Base-by-base conservation (phyloP, 2,329 filamentous ascomycete genomes). In the Hirsutella thompsonii region DNA sequence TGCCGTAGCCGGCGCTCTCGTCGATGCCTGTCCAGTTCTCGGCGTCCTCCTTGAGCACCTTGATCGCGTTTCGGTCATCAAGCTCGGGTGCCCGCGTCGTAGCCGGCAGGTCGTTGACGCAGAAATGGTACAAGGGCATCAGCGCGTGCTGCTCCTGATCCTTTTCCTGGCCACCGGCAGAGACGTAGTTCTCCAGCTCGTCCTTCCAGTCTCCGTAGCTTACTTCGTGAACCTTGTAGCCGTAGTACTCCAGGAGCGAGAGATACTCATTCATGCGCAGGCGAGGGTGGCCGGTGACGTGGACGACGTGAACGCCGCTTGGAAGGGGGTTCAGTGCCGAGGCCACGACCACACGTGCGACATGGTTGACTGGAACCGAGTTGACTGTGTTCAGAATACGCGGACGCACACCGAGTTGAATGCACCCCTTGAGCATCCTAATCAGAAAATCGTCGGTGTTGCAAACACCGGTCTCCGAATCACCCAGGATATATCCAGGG, bases 371-470 rank as follows among this genome's bases (percentile, higher is more conserved):
- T 0, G 90, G 89, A 0, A 94, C 83, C 59, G 81, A 78, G 65
- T 95, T 96, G 60, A 95, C 78, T 0, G 86, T 85, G 66, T 94
- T 96, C 57, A 70, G 62, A 50, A 95, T 93, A 49, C 75, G 72
- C 1, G 89, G 90, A 0, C 86, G 72, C 3, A 71, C 69, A 2
- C 66, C 66, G 3, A 95, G 69, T 60, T 96, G 89, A 39, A 94
- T 68, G 53, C 87, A 94, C 43, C 87, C 89, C 65, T 95, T 94
- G 42, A 81, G 65, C 63, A 95, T 76, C 32, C 90, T 78, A 48
- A 94, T 74, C 6, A 96, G 65, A 67, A 95, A 96, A 61, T 95
- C 90, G 54, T 96, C 90, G 1, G 80, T 89, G 58, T 82, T 86
- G 57, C 66, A 83, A 46, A 76, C 74, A 39, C 89, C 89, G 11